These are phyloP conservation scores for Mucor racemosus DNA, from an alignment of 371 early-diverging fungal genomes.

Conservation along the genomic window DNA sequence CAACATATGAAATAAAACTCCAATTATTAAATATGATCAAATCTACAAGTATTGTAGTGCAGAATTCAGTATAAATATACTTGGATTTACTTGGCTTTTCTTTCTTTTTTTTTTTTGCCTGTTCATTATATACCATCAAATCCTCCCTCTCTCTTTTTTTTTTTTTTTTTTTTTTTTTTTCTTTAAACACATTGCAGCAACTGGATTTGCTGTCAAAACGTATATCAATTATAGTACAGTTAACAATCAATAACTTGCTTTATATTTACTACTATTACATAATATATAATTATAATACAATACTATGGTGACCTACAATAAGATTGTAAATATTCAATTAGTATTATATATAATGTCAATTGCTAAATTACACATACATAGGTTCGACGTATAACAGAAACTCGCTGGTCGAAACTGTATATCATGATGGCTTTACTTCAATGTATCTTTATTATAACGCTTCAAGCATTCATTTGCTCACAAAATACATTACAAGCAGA, in stretches of 20 bases:
- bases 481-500: constrained; percentile 25
- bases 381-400: constrained; percentile 32
- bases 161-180: no score
- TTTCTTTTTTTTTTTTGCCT: not conserved
- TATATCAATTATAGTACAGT: not conserved
- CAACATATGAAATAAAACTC: not conserved
- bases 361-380: not conserved
- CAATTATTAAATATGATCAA: constrained; percentile 2
- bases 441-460: constrained; percentile 26
- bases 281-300: not conserved
- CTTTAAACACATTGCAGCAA: constrained; percentile 2
- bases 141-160: not conserved
- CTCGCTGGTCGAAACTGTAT: constrained; percentile 38
- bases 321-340: constrained; percentile 32
- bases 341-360: not conserved
- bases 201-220: constrained; percentile 14
- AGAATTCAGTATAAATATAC: not conserved
- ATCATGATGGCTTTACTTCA: constrained; percentile 27
- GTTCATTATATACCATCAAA: not conserved
- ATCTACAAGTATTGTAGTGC: not conserved
- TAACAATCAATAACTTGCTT: not conserved
- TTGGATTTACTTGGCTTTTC: not conserved
- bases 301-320: constrained; percentile 36
- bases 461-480: constrained; percentile 30
- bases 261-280: not conserved